Conservation (phyloP, 345 rosid species). For the Carallia pectinifolia region DNA sequence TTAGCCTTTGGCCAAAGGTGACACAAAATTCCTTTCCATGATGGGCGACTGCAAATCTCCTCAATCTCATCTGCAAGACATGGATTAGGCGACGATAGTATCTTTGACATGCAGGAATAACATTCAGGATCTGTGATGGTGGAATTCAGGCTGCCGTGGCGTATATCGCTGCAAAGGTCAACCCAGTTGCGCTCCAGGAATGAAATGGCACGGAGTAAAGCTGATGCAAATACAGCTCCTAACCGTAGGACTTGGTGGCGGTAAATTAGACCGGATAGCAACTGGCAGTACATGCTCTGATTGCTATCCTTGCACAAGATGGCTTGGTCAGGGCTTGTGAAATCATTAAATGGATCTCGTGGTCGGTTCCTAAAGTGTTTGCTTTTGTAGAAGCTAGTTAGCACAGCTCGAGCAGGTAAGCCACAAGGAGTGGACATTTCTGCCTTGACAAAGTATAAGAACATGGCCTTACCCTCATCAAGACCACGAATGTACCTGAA, state of each 20-base stretch:
- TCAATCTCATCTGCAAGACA: constrained; percentile 50
- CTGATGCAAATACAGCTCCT: constrained; percentile 67
- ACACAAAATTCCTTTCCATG: constrained; percentile 65
- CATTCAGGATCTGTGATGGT: constrained; percentile 49
- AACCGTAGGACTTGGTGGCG: constrained; percentile 53
- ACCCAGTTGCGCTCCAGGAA: constrained; percentile 60
- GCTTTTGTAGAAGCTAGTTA: constrained; percentile 72
- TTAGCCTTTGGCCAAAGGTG: constrained; percentile 62
- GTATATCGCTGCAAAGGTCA: constrained; percentile 51
- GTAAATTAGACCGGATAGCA: constrained; percentile 54
- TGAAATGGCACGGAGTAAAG: constrained; percentile 54
- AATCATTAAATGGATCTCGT: constrained; percentile 47
- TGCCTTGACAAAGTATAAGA: constrained; percentile 58
- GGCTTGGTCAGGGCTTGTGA: constrained; percentile 54
- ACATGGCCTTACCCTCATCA: constrained; percentile 73
- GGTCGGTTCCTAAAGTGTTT: constrained; percentile 57
- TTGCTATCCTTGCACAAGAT: constrained; percentile 57
- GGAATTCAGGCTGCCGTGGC: constrained; percentile 38
- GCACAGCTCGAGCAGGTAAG: constrained; percentile 59
- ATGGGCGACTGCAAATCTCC: constrained; percentile 43
- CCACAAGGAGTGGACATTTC: constrained; percentile 64
- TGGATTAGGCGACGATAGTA: constrained; percentile 40
- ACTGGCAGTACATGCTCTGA: constrained; percentile 79
- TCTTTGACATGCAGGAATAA: constrained; percentile 34
- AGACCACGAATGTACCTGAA: constrained; percentile 51